phyloP scores from a whole-genome alignment of 1,284 basidiomycete genomes.

The Pseudozyma thailandica region DNA sequence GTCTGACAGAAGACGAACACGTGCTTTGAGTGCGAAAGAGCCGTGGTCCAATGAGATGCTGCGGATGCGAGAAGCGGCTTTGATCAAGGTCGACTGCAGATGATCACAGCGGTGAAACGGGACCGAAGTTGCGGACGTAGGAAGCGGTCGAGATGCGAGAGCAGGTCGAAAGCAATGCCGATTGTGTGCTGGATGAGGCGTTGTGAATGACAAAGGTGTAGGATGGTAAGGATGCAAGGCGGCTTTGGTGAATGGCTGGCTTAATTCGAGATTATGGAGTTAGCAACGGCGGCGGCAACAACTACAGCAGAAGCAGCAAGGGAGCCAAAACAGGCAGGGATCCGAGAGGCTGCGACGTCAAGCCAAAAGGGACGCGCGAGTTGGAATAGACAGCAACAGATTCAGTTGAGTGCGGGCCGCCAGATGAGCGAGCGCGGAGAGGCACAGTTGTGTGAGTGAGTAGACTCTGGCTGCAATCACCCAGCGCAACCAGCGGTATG shows the following conservation, averaged over 20 bases:
- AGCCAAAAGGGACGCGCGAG: neutral
- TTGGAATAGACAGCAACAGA: too few relatives aligned
- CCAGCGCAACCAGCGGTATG: too few relatives aligned
- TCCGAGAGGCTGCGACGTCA: neutral
- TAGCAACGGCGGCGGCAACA: constrained; percentile 6
- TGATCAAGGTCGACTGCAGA: neutral
- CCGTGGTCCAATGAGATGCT: constrained; percentile 1
- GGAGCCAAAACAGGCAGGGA: neutral
- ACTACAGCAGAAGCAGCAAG: constrained; percentile 1
- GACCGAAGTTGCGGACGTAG: neutral
- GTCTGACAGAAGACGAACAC: neutral
- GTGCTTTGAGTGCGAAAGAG: neutral
- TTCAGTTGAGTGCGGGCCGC: too few relatives aligned
- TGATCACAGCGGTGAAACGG: neutral
- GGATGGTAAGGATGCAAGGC: neutral
- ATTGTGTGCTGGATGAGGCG: too few relatives aligned
- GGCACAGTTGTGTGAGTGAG: too few relatives aligned
- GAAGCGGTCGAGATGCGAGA: neutral
- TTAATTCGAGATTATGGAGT: constrained; percentile 1
- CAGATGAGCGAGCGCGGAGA: too few relatives aligned
- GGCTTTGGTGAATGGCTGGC: neutral
- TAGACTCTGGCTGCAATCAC: too few relatives aligned
- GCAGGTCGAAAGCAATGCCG: neutral
- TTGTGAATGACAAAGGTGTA: neutral
- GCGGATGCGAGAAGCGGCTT: neutral